Conservation (phyloP, 2,329 filamentous ascomycete genomes). For the Onygenales sp. region DNA sequence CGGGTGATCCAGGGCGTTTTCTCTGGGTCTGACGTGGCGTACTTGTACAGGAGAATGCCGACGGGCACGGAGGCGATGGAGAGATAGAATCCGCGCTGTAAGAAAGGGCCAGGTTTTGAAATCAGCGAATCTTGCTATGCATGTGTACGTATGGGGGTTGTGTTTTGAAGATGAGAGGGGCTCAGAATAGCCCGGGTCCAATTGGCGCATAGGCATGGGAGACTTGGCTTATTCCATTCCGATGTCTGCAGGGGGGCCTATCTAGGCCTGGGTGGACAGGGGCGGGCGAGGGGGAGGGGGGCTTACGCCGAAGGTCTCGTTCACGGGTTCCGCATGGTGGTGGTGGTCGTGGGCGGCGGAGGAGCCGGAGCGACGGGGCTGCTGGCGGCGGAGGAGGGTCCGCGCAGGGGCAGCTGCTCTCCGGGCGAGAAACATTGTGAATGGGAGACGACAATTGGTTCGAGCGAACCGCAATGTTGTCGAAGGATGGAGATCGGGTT, state of each 20-base stretch:
- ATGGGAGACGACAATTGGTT: background rate
- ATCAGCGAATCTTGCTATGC: background rate
- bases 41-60: slow-evolving; percentile 33
- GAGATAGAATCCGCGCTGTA: slow-evolving; percentile 40
- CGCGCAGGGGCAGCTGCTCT: slow-evolving; percentile 29
- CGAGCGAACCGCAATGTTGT: background rate
- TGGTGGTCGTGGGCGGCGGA: slow-evolving; percentile 26
- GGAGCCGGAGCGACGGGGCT: slow-evolving; percentile 35
- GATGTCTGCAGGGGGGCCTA: background rate
- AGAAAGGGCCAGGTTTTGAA: background rate
- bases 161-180: background rate
- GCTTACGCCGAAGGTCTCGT: slow-evolving; percentile 38
- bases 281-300: slow-evolving; percentile 9
- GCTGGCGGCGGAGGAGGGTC: slow-evolving; percentile 31
- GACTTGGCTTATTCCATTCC: background rate
- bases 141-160: background rate
- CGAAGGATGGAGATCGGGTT: background rate
- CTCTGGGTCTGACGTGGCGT: slow-evolving; percentile 28
- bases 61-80: slow-evolving; percentile 34
- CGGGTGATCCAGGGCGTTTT: slow-evolving; percentile 31
- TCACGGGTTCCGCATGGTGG: slow-evolving; percentile 33
- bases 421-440: slow-evolving; percentile 33
- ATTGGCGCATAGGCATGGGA: background rate
- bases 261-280: background rate
- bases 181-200: background rate